Base-by-base conservation (phyloP, 176 grass and related monocot species). In the Rhynchospora tenuis region DNA sequence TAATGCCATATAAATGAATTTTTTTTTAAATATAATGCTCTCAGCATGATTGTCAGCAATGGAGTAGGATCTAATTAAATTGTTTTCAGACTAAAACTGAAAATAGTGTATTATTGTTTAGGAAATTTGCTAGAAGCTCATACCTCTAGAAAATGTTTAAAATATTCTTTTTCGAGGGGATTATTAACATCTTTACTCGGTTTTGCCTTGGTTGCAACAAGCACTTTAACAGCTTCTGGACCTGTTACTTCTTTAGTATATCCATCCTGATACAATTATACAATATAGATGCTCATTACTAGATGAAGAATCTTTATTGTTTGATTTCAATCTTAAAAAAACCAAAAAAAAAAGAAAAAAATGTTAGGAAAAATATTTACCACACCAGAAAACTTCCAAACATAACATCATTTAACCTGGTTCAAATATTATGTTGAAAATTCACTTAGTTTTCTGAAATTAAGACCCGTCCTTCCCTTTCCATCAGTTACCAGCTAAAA, bases 201-300 rank as follows among this genome's bases (percentile, higher is more conserved):
- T 85, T 97, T 97, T 45, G 92, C 92, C 59, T 84, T 92, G 51
- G 74, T 87, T 17, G 92, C 92, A 68, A 94, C 94, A 58, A 87
- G 89, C 65, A 92, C 73, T 20, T 2, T 78, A 46, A 92, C 92
- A 62, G 85, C 88, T 58, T 89, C 88, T 33, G 85, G 78, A 27
- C 90, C 86, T 13, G 83, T 83, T 0, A 88, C 78, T 88, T 97
- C 94, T 76, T 97, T 97, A 17, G 92, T 97, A 55, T 92, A 92
- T 85, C 92, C 92, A 87, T 97, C 94, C 94, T 92, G 90, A 22
- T 62, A 22, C 11, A 31, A 73, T n/a, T n/a, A n/a, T 52, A 13
- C 13, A 80, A 2, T n/a, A 44, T 80, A 46, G 9, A 44, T 7
- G 23, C 6, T 63, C 19, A 63, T 47, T 81, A 63, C 42, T 61